These are phyloP conservation scores for Anacardium occidentale DNA, from an alignment of 345 rosid genomes.

Conservation along the genomic window DNA sequence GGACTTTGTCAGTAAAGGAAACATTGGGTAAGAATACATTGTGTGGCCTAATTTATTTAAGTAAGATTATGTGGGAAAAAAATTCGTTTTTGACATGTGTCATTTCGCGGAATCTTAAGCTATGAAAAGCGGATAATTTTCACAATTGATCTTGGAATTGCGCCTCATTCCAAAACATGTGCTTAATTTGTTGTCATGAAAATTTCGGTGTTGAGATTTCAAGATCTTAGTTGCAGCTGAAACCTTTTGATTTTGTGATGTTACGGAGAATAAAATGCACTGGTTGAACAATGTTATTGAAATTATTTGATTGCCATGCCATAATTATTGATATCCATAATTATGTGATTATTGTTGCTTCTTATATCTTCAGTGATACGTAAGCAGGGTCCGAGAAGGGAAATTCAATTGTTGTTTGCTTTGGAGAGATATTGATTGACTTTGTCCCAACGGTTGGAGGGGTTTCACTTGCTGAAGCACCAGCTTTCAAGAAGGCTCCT, in stretches of 20 bases:
- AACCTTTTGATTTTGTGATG: neutral
- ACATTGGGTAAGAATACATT: no score
- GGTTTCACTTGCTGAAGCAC: no score
- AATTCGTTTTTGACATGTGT: neutral
- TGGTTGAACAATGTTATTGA: neutral
- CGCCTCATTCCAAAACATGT: no score
- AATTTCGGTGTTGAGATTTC: no score
- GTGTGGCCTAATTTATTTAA: neutral
- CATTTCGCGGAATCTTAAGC: slow-evolving; percentile 2
- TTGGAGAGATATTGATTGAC: slow-evolving; percentile 96
- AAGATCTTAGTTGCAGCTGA: neutral
- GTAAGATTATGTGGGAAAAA: neutral
- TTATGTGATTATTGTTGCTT: slow-evolving; percentile 30
- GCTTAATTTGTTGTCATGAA: neutral
- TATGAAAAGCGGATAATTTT: neutral
- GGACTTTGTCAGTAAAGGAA: no score
- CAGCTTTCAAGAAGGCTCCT: slow-evolving; percentile 93
- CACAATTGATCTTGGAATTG: slow-evolving; percentile 14
- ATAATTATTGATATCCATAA: slow-evolving; percentile 11
- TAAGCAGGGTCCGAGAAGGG: slow-evolving; percentile 17
- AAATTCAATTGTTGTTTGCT: slow-evolving; percentile 63
- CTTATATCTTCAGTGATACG: slow-evolving; percentile 28
- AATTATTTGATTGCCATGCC: neutral
- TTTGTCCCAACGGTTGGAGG: slow-evolving; percentile 87
- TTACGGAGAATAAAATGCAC: neutral